Percentiles rank a stretch among this genome's conserved stretches.
phyloP scores from a whole-genome alignment of 345 rosid species.

The Rhodamnia rubescens region DNA sequence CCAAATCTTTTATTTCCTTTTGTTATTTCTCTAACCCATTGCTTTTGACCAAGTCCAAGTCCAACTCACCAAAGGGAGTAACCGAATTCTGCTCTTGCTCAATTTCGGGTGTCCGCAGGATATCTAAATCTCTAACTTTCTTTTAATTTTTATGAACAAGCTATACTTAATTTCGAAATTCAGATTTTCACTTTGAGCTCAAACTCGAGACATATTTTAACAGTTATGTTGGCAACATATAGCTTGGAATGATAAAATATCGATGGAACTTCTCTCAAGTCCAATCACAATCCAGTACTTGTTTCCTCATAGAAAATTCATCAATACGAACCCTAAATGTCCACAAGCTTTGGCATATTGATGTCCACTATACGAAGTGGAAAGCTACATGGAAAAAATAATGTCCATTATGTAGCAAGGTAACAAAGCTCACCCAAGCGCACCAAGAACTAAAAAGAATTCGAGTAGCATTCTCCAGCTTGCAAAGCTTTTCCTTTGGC shows the following conservation, averaged over 20 bases:
- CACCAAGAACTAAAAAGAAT: not conserved
- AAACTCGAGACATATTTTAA: too few relatives aligned
- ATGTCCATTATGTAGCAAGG: not conserved
- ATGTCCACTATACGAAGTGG: not conserved
- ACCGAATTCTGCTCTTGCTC: too few relatives aligned
- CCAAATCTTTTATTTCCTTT: too few relatives aligned
- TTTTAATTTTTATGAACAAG: too few relatives aligned
- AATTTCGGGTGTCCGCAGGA: too few relatives aligned
- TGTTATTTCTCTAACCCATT: too few relatives aligned
- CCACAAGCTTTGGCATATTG: not conserved
- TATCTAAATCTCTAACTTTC: too few relatives aligned
- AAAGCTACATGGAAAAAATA: not conserved
- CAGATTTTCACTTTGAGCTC: too few relatives aligned
- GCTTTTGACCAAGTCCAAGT: too few relatives aligned
- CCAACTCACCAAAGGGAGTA: too few relatives aligned
- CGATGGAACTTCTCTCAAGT: not conserved
- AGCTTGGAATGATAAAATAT: not conserved
- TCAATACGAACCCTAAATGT: not conserved
- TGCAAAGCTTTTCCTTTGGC: not conserved
- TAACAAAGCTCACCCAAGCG: not conserved
- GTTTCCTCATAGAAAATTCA: not conserved
- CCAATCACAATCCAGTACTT: not conserved
- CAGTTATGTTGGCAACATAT: not conserved
- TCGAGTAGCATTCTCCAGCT: not conserved
- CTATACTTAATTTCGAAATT: too few relatives aligned